Evolutionary conservation across 768 basidiomycete species (phyloP).

Genomic region (Krasilnikovozyma curviuscula): DNA sequence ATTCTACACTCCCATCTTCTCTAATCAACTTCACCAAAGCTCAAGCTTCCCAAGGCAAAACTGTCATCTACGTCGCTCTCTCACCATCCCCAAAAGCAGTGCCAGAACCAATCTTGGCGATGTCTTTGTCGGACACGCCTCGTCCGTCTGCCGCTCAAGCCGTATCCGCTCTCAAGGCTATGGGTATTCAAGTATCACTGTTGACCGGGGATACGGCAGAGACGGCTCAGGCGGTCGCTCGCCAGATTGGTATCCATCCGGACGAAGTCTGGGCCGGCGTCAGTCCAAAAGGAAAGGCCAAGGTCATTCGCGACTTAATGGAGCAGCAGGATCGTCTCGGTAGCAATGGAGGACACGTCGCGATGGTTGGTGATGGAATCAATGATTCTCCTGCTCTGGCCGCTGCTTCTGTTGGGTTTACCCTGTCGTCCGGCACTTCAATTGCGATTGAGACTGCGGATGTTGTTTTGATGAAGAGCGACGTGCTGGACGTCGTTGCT

Average conservation of each 20-base stretch:
- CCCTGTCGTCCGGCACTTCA: conserved; percentile 84
- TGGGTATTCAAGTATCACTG: conserved; percentile 86
- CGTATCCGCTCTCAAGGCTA: conserved; percentile 53
- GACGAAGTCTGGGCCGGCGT: conserved; percentile 70
- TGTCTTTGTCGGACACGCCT: conserved; percentile 71
- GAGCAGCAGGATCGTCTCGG: conserved; percentile 30
- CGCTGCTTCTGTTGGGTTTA: conserved; percentile 88
- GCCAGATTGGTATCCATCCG: conserved; percentile 81
- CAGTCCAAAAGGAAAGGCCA: conserved; percentile 89
- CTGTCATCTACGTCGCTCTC: conserved; percentile 71
- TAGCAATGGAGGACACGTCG: conserved; percentile 42
- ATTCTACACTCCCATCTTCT: conserved; percentile 35
- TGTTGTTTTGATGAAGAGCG: conserved; percentile 90
- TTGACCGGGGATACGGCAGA: conserved; percentile 79
- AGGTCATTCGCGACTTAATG: conserved; percentile 61
- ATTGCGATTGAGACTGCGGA: conserved; percentile 97
- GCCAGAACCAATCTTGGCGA: conserved; percentile 48
- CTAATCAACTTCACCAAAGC: conserved; percentile 46
- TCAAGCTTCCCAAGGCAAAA: conserved; percentile 56
- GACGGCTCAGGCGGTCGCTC: conserved; percentile 74
- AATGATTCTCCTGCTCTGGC: conserved; percentile 97
- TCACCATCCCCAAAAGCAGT: conserved; percentile 13
- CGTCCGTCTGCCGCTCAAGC: conserved; percentile 71
- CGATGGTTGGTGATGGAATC: conserved; percentile 98
- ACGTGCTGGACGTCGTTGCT: conserved; percentile 91